Conservation (phyloP, 2,329 filamentous ascomycete species). For the Fusarium coicis region DNA sequence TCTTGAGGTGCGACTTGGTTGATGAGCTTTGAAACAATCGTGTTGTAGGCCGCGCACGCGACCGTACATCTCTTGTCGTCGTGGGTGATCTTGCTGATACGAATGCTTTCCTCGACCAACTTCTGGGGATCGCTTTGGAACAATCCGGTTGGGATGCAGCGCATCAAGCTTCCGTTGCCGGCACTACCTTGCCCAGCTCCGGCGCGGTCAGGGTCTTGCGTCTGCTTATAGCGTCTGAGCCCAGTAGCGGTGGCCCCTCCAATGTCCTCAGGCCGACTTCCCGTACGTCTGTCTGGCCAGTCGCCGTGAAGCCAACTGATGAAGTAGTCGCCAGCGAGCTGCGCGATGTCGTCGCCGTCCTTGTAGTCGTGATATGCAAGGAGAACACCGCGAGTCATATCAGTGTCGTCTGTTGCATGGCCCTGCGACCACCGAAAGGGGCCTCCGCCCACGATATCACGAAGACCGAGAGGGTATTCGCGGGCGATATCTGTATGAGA, state of each 20-base stretch:
- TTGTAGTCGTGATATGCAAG: conserved; percentile 53
- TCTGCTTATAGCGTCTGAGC: conserved; percentile 44
- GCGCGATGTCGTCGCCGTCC: conserved; percentile 45
- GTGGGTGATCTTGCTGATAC: conserved; percentile 55
- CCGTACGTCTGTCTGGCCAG: conserved; percentile 54
- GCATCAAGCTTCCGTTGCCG: conserved; percentile 61
- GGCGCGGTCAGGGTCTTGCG: conserved; percentile 31
- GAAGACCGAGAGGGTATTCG: conserved; percentile 51
- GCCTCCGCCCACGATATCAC: conserved; percentile 58
- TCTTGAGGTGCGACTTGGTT: conserved; percentile 32
- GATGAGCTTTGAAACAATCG: conserved; percentile 50
- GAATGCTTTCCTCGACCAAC: conserved; percentile 47
- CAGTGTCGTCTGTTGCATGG: conserved; percentile 60
- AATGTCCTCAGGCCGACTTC: conserved; percentile 51
- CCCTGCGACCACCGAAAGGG: conserved; percentile 55
- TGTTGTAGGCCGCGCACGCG: conserved; percentile 55
- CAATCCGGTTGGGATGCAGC: conserved; percentile 58
- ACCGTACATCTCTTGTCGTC: conserved; percentile 50
- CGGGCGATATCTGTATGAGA: conserved; percentile 48
- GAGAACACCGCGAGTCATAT: conserved; percentile 58
- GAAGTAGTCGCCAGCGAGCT: conserved; percentile 52
- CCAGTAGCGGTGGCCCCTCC: conserved; percentile 53
- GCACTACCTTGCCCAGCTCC: conserved; percentile 54
- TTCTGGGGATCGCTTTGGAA: conserved; percentile 47
- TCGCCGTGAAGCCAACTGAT: conserved; percentile 55